Evolutionary conservation across 1,284 basidiomycete genomes (phyloP).

Genomic region (Neonothopanus nambi): DNA sequence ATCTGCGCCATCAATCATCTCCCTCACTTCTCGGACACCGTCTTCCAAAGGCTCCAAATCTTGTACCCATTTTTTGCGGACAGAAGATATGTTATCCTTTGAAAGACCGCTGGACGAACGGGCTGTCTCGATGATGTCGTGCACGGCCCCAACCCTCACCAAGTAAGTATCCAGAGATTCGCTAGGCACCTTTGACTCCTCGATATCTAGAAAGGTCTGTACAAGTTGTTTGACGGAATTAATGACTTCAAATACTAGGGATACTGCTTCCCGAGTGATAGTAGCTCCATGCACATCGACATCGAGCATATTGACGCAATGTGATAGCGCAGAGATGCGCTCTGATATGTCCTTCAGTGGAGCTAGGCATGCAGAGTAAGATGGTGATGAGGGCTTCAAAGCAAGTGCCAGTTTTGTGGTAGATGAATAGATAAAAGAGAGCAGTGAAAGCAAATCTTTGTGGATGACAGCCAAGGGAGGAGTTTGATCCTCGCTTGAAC

Average conservation of each 20-base stretch:
- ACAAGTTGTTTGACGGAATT: constrained; percentile 44
- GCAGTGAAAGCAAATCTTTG: constrained; percentile 59
- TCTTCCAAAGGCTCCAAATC: constrained; percentile 64
- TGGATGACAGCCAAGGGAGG: constrained; percentile 41
- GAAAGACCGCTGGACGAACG: constrained; percentile 49
- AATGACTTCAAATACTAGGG: constrained; percentile 46
- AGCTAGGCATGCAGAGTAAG: constrained; percentile 52
- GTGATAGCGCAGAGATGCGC: constrained; percentile 55
- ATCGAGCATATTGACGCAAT: constrained; percentile 57
- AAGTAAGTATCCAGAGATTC: constrained; percentile 52
- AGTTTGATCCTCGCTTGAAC: constrained; percentile 22
- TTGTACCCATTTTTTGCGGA: constrained; percentile 53
- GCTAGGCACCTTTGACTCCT: constrained; percentile 21
- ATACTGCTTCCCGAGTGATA: constrained; percentile 49
- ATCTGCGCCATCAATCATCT: constrained; percentile 47
- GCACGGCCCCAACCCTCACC: constrained; percentile 60
- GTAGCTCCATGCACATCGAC: constrained; percentile 49
- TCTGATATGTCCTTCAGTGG: constrained; percentile 60
- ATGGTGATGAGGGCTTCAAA: constrained; percentile 60
- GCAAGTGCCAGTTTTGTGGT: constrained; percentile 67
- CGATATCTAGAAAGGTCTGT: constrained; percentile 38
- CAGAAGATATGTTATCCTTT: constrained; percentile 57
- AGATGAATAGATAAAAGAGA: constrained; percentile 59
- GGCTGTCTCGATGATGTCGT: constrained; percentile 61
- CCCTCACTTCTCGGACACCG: constrained; percentile 56